These are phyloP conservation scores for Ceratocystis cubensis DNA, from an alignment of 2,329 filamentous ascomycete species.

Conservation along the genomic window DNA sequence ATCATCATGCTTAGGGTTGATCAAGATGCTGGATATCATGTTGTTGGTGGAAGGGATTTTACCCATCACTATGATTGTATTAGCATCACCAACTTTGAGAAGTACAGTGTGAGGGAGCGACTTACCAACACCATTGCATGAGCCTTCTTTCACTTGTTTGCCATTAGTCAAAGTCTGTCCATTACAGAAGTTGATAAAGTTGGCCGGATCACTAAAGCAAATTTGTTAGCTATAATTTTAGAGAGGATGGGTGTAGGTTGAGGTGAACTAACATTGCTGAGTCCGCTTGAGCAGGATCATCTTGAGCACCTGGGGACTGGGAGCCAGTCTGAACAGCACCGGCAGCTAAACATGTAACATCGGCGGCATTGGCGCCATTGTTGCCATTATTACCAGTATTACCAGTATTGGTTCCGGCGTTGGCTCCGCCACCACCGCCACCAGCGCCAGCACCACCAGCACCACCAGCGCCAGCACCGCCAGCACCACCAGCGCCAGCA, in stretches of 20 bases:
- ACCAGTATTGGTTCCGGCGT: constrained; percentile 24
- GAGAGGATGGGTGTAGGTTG: not conserved
- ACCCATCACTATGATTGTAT: constrained; percentile 39
- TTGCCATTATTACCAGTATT: constrained; percentile 25
- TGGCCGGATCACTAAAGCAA: constrained; percentile 38
- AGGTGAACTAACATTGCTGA: constrained; percentile 38
- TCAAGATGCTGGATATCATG: constrained; percentile 47
- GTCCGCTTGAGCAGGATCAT: constrained; percentile 37
- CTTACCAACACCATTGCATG: constrained; percentile 51
- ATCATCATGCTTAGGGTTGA: constrained; percentile 40
- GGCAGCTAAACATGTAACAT: constrained; percentile 30
- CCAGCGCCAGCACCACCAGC: not conserved
- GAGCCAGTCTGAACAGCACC: constrained; percentile 40
- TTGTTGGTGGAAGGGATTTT: constrained; percentile 42
- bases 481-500: constrained; percentile 20
- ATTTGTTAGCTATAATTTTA: constrained; percentile 22
- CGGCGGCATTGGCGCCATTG: constrained; percentile 24
- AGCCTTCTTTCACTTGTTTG: constrained; percentile 43
- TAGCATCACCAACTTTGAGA: constrained; percentile 21
- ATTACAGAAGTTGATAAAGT: constrained; percentile 53
- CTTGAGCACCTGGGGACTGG: constrained; percentile 36
- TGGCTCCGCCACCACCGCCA: constrained; percentile 23
- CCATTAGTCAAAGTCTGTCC: constrained; percentile 48
- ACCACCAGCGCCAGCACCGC: not conserved
- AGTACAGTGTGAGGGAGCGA: constrained; percentile 20